phyloP scores from a whole-genome alignment of 2,329 filamentous ascomycete genomes.

The Claviceps sp. region DNA sequence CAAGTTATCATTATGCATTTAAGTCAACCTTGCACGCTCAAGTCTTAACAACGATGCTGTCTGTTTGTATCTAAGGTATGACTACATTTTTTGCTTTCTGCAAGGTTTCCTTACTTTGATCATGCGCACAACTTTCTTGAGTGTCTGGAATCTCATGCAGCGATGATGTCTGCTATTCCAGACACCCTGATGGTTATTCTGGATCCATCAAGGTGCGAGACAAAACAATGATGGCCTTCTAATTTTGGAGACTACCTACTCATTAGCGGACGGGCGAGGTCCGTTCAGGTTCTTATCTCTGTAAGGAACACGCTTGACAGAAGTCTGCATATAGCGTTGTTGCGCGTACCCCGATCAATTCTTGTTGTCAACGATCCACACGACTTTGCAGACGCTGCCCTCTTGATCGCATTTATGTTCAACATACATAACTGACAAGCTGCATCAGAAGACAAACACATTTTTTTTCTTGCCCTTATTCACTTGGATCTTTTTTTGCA shows the following conservation, averaged over 20 bases:
- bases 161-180: neutral
- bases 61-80: too few species aligned
- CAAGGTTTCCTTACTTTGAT: neutral
- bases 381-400: neutral
- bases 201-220: slow-evolving; percentile 5
- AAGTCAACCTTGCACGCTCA: too few species aligned
- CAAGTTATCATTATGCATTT: too few species aligned
- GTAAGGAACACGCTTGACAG: neutral
- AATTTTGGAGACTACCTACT: neutral
- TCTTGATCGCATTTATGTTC: neutral
- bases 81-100: neutral
- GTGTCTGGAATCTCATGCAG: neutral
- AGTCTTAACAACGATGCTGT: too few species aligned
- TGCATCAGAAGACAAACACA: too few species aligned
- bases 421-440: neutral
- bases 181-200: slow-evolving; percentile 5
- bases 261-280: neutral
- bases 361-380: neutral
- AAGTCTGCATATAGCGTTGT: neutral
- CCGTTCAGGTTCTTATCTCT: neutral
- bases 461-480: neutral
- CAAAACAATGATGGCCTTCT: neutral
- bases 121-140: neutral
- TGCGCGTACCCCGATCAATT: neutral
- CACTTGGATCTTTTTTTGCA: neutral